A percentile compares a stretch with the other conserved stretches of the same genome.
These are phyloP conservation scores for Tuber magnatum DNA, from an alignment of 495 filamentous ascomycete species.

Conservation along the genomic window DNA sequence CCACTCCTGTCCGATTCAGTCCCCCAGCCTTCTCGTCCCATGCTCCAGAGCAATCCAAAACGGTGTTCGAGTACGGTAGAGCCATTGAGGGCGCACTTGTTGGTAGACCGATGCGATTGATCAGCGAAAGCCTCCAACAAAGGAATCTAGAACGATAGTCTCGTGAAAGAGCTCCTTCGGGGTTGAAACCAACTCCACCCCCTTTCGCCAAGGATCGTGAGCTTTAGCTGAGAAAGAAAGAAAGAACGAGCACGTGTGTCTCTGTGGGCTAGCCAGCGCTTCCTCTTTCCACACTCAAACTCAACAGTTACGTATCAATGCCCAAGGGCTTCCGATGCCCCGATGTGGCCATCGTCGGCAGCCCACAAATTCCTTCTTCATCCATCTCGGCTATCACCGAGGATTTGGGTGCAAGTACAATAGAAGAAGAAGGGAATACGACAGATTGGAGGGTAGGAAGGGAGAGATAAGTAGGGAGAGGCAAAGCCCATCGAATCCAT, in stretches of 20 bases:
- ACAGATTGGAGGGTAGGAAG: neutral
- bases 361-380: neutral
- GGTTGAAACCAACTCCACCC: neutral
- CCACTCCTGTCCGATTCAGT: neutral
- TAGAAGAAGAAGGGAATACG: neutral
- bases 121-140: neutral
- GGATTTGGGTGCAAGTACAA: neutral
- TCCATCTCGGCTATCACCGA: neutral
- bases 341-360: neutral
- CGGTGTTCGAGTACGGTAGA: neutral
- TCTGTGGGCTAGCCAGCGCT: neutral
- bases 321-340: neutral
- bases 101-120: neutral
- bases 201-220: conserved; percentile 1
- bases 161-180: neutral
- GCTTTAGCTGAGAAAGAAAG: neutral
- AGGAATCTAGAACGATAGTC: conserved; percentile 1
- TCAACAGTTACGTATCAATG: neutral
- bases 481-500: neutral
- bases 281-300: neutral
- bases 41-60: neutral
- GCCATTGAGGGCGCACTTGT: neutral
- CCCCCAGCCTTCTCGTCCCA: neutral
- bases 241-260: neutral
- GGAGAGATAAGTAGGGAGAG: neutral